A percentile compares a stretch with the other conserved stretches of the same genome.
phyloP scores from a whole-genome alignment of 129 eudicot genomes.

The Pulicaria dysenterica region DNA sequence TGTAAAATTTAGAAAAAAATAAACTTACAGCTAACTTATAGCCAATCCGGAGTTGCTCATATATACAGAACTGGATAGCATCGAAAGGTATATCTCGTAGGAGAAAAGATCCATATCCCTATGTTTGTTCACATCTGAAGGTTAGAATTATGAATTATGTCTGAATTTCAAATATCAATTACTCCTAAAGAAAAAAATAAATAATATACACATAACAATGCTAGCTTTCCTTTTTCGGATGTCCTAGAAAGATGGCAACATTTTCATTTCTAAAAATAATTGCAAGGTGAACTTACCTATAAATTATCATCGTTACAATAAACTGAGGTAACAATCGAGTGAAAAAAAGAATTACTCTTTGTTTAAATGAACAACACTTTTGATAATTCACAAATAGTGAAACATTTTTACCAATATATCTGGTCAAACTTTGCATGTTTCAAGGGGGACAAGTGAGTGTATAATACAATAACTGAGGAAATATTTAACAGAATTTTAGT shows the following conservation, averaged over 20 bases:
- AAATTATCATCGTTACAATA: not conserved
- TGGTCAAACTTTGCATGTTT: not conserved
- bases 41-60: constrained; percentile 93
- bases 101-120: constrained; percentile 96
- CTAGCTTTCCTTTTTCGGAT: not conserved
- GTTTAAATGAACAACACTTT: not conserved
- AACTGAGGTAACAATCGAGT: not conserved
- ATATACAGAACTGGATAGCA: constrained; percentile 96
- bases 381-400: not conserved
- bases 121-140: constrained; percentile 20
- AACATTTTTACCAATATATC: not conserved
- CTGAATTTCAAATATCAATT: not conserved
- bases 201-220: not conserved
- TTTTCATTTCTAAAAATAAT: not conserved
- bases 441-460: not conserved
- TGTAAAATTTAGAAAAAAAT: not conserved
- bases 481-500: not conserved
- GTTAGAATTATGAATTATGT: constrained; percentile 8
- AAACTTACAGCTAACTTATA: constrained; percentile 82
- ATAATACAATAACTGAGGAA: not conserved
- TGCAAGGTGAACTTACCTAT: not conserved
- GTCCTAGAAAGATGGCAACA: not conserved
- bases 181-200: not conserved
- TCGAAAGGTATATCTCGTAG: constrained; percentile 98
- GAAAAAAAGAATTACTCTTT: not conserved